Evolutionary conservation across 768 basidiomycete species (phyloP).

Genomic region (Serendipita vermifera): DNA sequence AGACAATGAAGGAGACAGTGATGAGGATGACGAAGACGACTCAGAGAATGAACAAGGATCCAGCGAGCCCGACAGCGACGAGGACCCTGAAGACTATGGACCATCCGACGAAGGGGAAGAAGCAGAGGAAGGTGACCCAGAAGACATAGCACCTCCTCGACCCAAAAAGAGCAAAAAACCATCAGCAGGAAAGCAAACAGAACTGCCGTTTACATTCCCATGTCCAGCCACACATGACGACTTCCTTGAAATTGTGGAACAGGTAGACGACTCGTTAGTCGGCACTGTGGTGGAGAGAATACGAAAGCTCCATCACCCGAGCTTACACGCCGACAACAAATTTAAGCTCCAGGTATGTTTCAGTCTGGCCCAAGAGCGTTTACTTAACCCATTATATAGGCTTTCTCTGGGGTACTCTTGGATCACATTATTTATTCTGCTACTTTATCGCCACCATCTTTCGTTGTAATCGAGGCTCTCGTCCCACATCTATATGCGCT

Average conservation of each 20-base stretch:
- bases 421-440: constrained; percentile 78
- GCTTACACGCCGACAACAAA: constrained; percentile 84
- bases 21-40: constrained; percentile 23
- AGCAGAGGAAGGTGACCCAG: constrained; percentile 32
- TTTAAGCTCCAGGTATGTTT: constrained; percentile 66
- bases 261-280: constrained; percentile 56
- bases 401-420: constrained; percentile 61
- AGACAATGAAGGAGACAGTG: constrained; percentile 24
- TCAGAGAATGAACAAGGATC: constrained; percentile 29
- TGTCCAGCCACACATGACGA: constrained; percentile 81
- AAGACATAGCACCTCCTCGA: constrained; percentile 29
- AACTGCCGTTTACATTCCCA: constrained; percentile 85
- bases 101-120: constrained; percentile 24
- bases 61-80: constrained; percentile 23
- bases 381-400: constrained; percentile 31
- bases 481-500: constrained; percentile 70
- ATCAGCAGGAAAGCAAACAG: constrained; percentile 21
- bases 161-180: constrained; percentile 23
- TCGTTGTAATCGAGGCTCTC: constrained; percentile 48
- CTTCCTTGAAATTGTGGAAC: constrained; percentile 69
- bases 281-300: constrained; percentile 80
- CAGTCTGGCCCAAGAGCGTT: not conserved
- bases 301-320: constrained; percentile 81
- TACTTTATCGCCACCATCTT: constrained; percentile 46
- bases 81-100: constrained; percentile 26